These are phyloP conservation scores for Coemansia sp. DNA, from an alignment of 192 early-diverging fungal species.

Conservation along the genomic window DNA sequence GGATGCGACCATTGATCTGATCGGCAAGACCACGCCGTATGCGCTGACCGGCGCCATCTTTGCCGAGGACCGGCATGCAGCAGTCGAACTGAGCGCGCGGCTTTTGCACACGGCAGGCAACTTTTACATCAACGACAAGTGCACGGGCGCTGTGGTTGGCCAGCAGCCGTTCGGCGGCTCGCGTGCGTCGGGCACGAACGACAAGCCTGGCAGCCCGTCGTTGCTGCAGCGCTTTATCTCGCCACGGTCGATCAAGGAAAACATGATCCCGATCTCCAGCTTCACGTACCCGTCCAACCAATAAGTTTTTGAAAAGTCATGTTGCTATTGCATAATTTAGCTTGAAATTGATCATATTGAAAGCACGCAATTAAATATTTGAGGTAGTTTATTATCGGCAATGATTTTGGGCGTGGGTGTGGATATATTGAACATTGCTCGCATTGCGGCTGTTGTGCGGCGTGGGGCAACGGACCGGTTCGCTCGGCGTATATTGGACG, in stretches of 20 bases:
- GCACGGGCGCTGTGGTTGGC: constrained; percentile 94
- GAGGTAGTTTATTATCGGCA: background rate
- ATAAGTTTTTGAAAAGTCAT: background rate
- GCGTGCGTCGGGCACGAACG: constrained; percentile 95
- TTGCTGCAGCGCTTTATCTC: constrained; percentile 86
- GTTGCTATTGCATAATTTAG: too few species aligned
- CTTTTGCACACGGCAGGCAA: constrained; percentile 91
- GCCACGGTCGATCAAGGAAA: constrained; percentile 94
- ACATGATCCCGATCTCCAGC: constrained; percentile 78
- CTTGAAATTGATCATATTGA: too few species aligned
- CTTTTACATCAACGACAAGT: constrained; percentile 99
- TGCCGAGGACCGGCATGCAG: constrained; percentile 80
- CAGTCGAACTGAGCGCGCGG: constrained; percentile 68
- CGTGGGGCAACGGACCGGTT: constrained; percentile 57
- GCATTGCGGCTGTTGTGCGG: constrained; percentile 59
- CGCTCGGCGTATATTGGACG: constrained; percentile 62
- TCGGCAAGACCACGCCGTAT: constrained; percentile 78
- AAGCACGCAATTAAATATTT: too few species aligned
- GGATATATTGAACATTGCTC: constrained; percentile 70
- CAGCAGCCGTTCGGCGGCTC: constrained; percentile 98
- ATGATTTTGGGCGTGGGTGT: constrained; percentile 80
- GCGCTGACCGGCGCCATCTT: constrained; percentile 91
- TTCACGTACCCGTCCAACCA: constrained; percentile 88
- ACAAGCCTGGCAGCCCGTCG: constrained; percentile 89
- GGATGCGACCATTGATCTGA: constrained; percentile 70